phyloP scores from a whole-genome alignment of 2,329 filamentous ascomycete genomes.

The Proliferodiscus dingleyae region DNA sequence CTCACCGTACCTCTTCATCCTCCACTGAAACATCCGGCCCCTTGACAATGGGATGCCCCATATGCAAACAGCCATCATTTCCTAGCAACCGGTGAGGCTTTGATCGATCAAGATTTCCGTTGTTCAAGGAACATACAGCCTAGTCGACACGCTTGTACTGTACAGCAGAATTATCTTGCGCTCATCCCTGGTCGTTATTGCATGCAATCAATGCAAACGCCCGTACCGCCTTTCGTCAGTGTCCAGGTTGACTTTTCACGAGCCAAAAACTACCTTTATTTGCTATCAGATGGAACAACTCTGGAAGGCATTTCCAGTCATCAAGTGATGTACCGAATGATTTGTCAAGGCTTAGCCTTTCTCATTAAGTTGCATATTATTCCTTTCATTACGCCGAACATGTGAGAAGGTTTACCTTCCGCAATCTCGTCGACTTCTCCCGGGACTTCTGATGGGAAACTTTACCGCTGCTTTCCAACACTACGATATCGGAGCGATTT shows the following conservation, averaged over 20 bases:
- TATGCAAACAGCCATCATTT: slow-evolving; percentile 5
- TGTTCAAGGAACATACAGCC: neutral
- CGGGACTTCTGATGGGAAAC: no score
- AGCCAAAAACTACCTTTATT: neutral
- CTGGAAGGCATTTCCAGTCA: slow-evolving; percentile 5
- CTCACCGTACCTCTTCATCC: slow-evolving; percentile 6
- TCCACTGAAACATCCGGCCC: slow-evolving; percentile 4
- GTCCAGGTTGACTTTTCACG: slow-evolving; percentile 10
- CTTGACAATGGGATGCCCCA: neutral
- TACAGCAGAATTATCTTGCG: neutral
- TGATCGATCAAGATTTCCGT: neutral
- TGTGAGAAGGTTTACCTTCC: no score
- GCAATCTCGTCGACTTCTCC: no score
- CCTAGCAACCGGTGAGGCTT: neutral
- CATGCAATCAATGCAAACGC: slow-evolving; percentile 6
- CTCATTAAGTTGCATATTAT: neutral
- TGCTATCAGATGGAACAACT: neutral
- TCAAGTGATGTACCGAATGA: slow-evolving; percentile 2
- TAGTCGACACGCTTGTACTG: neutral
- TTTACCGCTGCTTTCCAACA: no score
- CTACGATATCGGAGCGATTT: no score
- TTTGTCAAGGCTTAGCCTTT: neutral
- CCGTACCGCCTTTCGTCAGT: slow-evolving; percentile 3
- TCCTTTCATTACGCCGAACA: no score
- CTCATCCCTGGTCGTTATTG: slow-evolving; percentile 3